Evolutionary conservation across 768 basidiomycete species (phyloP), one percentile per base, ranked within the genome.

Genomic region (Lactarius tabidus): DNA sequence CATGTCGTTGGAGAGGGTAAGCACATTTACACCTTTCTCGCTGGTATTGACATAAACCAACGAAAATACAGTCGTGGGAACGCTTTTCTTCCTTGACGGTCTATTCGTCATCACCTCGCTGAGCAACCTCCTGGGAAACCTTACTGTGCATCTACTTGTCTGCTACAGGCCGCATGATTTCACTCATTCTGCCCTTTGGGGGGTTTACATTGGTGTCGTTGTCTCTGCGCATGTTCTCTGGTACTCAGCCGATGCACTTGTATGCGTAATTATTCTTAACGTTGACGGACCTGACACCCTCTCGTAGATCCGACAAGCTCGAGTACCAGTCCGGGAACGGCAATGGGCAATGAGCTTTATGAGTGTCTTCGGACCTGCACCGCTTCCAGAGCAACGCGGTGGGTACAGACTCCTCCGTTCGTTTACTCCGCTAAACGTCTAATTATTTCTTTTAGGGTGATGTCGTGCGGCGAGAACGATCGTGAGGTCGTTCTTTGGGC

Each of bases 1-100:
- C 57, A 45, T 20, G 57, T 63, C 54, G 29, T 63, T 31, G 35
- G 55, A 17, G 62, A 55, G 18, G 26, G 62, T 63, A n/a, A 63
- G 55, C 20, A n/a, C n/a, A n/a, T n/a, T n/a, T n/a, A n/a, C n/a
- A n/a, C 10, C 41, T 9, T 43, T 2, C 41, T 20, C 7, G 3
- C 15, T n/a, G n/a, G n/a, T n/a, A n/a, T n/a, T n/a, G n/a, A n/a
- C n/a, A n/a, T n/a, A n/a, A n/a, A n/a, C n/a, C 7, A 55, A 7
- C 6, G 4, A 55, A n/a, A 14, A 6, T 5, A 20, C 43, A 65
- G 59, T 51, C 45, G 9, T 43, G 20, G 7, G 41, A n/a, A n/a
- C n/a, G 7, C 5, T n/a, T 2, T 20, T 43, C 18, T 43, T 3
- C 41, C 2, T 43, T 20, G 8, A 17, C 8, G 18, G 18, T 7